Evolutionary conservation across 805 yeast species (phyloP), one percentile per base, ranked within the genome.

Genomic region (Cyberlindnera saturnus): DNA sequence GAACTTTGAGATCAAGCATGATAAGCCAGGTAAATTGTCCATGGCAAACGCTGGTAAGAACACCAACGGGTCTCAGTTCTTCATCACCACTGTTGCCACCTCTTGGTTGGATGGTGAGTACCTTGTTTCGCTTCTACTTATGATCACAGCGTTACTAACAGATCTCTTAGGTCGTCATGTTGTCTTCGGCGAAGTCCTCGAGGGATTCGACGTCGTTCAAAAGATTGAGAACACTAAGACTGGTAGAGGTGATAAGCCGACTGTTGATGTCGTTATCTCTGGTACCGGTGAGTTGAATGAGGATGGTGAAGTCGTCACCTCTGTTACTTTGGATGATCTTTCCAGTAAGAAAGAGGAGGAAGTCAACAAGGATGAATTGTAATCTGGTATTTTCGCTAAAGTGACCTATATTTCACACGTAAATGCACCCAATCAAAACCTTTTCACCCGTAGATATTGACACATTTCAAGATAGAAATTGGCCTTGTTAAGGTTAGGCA

Each of bases 21-120:
- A 76, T 62, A 77, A 77, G 56, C 81, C 83, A 45, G 86, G 84
- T 61, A 65, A 75, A 56, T 62, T 83, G 55, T 81, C 87, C 3
- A 83, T 83, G 91, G 91, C 91, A 53, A 83, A 83, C 57, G 81
- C 88, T 29, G 91, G 91, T 52, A 77, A 62, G 49, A 71, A 82
- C 67, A 82, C 90, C 66, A 89, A 89, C 63, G 96, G 96, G 17
- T 88, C 96, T 32, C 97, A 89, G 68, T 90, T 90, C 64, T 90
- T 90, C 75, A 84, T 93, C 69, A 89, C 96, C 59, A 90, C 97
- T 23, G 96, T 85, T 18, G 75, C 77, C 31, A 87, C 96, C 44
- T 70, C 82, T 39, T 93, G 99, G 98, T 78, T 93, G 61, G 88
- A 93, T 61, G 93, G 95, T 51, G 80, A 72, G 56, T 38, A 29